Evolutionary conservation across 352 stramenopile species (phyloP).

Genomic region (Globisporangium acanthophoron): DNA sequence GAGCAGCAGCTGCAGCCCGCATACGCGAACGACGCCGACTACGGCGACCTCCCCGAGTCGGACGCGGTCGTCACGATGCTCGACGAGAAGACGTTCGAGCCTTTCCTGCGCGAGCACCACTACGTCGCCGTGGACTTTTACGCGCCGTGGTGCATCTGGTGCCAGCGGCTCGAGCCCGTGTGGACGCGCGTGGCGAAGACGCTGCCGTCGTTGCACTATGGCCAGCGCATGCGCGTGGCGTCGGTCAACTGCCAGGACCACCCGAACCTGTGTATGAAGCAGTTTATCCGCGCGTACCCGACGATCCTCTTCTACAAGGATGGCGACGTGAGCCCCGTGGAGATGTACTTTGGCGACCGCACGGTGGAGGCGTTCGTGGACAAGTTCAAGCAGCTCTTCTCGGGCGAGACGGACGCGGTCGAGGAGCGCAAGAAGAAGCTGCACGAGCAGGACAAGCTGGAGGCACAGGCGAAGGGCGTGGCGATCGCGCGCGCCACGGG

Average conservation of each 20-base stretch:
- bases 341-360: constrained; percentile 95
- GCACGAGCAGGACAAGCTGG: constrained; percentile 91
- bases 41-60: constrained; percentile 69
- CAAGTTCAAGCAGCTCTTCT: constrained; percentile 89
- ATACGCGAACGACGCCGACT: constrained; percentile 57
- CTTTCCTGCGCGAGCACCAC: constrained; percentile 91
- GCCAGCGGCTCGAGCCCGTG: constrained; percentile 93
- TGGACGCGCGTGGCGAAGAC: constrained; percentile 94
- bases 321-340: constrained; percentile 85
- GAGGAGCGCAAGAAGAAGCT: constrained; percentile 90
- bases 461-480: constrained; percentile 45
- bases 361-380: constrained; percentile 88
- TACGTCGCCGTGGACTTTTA: constrained; percentile 97
- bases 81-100: constrained; percentile 86
- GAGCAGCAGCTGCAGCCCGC: constrained; percentile 81
- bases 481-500: constrained; percentile 58
- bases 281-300: constrained; percentile 96
- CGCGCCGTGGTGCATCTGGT: constrained; percentile 97
- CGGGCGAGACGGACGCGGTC: constrained; percentile 61
- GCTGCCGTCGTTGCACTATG: constrained; percentile 79
- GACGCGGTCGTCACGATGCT: constrained; percentile 73
- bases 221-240: constrained; percentile 73
- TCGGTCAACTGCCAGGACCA: constrained; percentile 94
- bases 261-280: constrained; percentile 90
- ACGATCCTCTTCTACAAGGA: constrained; percentile 96